Base-by-base conservation (phyloP, 768 basidiomycete genomes). In the Tylopilus sp. region DNA sequence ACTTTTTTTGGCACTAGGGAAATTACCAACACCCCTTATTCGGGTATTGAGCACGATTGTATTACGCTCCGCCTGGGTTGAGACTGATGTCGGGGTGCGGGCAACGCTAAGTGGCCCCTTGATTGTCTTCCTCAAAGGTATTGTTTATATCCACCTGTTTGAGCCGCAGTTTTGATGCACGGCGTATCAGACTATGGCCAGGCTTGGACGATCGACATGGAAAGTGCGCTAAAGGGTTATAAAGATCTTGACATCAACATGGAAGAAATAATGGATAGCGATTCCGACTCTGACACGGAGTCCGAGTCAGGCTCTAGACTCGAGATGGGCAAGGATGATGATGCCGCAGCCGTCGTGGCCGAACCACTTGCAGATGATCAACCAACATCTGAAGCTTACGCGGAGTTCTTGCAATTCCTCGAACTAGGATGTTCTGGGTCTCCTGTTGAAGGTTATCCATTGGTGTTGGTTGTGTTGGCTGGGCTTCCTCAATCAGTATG, bases 351-450 rank as follows among this genome's bases (percentile, higher is more conserved):
- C 37, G 42, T 28, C 24, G 11, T 45, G 11, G 24, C 33, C 10
- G 17, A 52, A 13, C 34, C 28, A 19, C 33, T 24, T 45, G 6
- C 29, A 33, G 9, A 36, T 30, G 38, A 30, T 29, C 50, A 34
- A 6, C 38, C 11, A 6, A 34, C 30, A 25, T 81, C 78, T 11
- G 61, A 63, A 22, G 81, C 84, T 3, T 96, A 88, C 63, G 68
- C 62, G 14, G 84, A 87, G 45, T 94, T 98, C 69, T 72, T 93
- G 21, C 79, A 77, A 33, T 97, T 94, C 72, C 78, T 98, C 21
- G 74, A 84, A 50, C 71, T 82, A 1, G 91, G 86, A 12, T 97
- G 93, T 66, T 80, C 82, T n/a, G 87, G 88, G 1, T 82, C 86
- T 6, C 87, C 92, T 0, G 65, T 82, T 2, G 79, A 87, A 57